Evolutionary conservation across 1,139 yeast species (phyloP).

Genomic region (Starmera stellimalicola): DNA sequence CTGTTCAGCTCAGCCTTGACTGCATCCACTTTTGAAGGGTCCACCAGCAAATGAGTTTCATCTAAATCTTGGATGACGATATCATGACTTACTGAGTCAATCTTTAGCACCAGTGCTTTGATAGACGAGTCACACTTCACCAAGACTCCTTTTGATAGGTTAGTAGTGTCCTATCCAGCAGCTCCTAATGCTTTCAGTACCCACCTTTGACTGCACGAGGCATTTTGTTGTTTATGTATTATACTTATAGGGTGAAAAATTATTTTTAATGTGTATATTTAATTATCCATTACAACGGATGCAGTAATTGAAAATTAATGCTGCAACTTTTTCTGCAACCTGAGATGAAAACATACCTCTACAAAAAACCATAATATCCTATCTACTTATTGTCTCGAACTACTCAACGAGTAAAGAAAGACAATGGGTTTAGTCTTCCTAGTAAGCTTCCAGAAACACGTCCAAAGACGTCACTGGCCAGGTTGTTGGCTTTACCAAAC

Average conservation of each 20-base stretch:
- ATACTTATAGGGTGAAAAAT: too few relatives aligned
- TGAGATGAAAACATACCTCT: too few relatives aligned
- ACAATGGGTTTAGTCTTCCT: slow-evolving; percentile 27
- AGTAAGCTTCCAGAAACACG: slow-evolving; percentile 39
- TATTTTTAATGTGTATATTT: too few relatives aligned
- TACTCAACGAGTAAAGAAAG: slow-evolving; percentile 1
- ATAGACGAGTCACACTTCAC: slow-evolving; percentile 79
- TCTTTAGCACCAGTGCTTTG: slow-evolving; percentile 71
- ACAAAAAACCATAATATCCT: too few relatives aligned
- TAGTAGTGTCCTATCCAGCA: too few relatives aligned
- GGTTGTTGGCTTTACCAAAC: slow-evolving; percentile 67
- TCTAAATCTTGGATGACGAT: slow-evolving; percentile 79
- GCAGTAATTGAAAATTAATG: too few relatives aligned
- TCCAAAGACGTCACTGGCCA: slow-evolving; percentile 29
- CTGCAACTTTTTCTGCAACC: too few relatives aligned
- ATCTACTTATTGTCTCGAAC: too few relatives aligned
- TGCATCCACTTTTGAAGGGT: slow-evolving; percentile 61
- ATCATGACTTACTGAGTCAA: slow-evolving; percentile 65
- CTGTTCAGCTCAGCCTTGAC: slow-evolving; percentile 72
- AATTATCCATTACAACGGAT: too few relatives aligned
- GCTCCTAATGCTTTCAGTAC: too few relatives aligned
- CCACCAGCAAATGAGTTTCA: slow-evolving; percentile 80
- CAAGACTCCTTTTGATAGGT: slow-evolving; percentile 22
- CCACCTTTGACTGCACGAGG: neutral
- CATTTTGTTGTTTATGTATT: neutral